phyloP scores from a whole-genome alignment of 2,329 filamentous ascomycete genomes.

The Piedraia hortae region DNA sequence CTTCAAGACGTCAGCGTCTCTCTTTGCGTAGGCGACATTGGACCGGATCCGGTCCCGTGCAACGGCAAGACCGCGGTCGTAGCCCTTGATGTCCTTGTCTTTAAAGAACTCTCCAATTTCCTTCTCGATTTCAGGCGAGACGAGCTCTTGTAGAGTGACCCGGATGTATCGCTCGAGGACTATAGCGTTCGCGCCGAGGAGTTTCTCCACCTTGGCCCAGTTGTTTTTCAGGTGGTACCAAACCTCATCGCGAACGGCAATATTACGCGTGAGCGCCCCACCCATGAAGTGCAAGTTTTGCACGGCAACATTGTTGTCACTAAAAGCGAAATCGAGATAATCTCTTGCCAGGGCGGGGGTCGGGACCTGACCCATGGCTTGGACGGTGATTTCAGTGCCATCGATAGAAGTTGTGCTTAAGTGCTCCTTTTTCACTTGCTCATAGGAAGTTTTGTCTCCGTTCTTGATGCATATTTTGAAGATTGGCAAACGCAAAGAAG shows the following conservation, averaged over 20 bases:
- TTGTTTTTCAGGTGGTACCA: slow-evolving; percentile 72
- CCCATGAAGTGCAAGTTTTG: slow-evolving; percentile 73
- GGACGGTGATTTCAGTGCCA: slow-evolving; percentile 63
- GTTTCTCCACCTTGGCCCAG: slow-evolving; percentile 45
- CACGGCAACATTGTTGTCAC: slow-evolving; percentile 52
- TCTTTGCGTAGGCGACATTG: slow-evolving; percentile 52
- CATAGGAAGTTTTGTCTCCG: slow-evolving; percentile 39
- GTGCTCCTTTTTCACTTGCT: slow-evolving; percentile 64
- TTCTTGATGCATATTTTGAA: slow-evolving; percentile 57
- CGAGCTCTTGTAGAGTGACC: slow-evolving; percentile 50
- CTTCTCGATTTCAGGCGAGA: slow-evolving; percentile 36
- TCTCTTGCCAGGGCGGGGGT: slow-evolving; percentile 38
- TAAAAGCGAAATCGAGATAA: slow-evolving; percentile 49
- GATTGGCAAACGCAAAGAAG: slow-evolving; percentile 52
- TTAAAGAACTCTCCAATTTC: slow-evolving; percentile 71
- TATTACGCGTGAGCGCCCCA: slow-evolving; percentile 44
- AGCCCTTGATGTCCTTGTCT: slow-evolving; percentile 60
- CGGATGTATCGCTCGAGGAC: slow-evolving; percentile 74
- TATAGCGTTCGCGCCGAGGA: slow-evolving; percentile 56
- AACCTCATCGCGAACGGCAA: slow-evolving; percentile 40
- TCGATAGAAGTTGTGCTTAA: slow-evolving; percentile 59
- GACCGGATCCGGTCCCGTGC: slow-evolving; percentile 65
- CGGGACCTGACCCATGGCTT: slow-evolving; percentile 46
- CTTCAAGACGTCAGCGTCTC: slow-evolving; percentile 44
- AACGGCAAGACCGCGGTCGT: slow-evolving; percentile 62